phyloP scores from a whole-genome alignment of 306 rosid species.

The Fragaria vesca region DNA sequence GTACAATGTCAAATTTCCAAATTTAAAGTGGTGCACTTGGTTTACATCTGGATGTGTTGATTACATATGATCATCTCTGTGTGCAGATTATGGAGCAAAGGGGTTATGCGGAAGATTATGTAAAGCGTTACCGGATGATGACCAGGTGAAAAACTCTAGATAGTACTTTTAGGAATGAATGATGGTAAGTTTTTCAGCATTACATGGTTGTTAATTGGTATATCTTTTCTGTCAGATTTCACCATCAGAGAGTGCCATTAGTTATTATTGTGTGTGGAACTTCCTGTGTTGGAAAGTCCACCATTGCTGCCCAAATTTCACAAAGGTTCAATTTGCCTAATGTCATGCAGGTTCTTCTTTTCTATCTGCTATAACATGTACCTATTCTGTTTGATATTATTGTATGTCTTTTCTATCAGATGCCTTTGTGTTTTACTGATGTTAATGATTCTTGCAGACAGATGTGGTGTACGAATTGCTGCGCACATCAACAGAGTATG shows the following conservation, averaged over 20 bases:
- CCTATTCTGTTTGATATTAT: neutral
- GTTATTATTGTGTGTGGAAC: constrained; percentile 97
- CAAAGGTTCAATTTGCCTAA: constrained; percentile 90
- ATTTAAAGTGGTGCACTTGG: neutral
- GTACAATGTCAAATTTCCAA: neutral
- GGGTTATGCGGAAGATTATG: constrained; percentile 87
- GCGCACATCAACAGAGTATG: constrained; percentile 93
- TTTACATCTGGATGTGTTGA: neutral
- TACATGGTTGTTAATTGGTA: neutral
- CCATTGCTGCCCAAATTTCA: constrained; percentile 93
- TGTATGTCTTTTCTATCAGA: neutral
- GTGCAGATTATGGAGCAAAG: constrained; percentile 90
- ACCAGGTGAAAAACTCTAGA: constrained; percentile 49
- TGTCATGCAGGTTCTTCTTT: constrained; percentile 72
- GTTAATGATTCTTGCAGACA: constrained; percentile 56
- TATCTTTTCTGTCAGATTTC: constrained; percentile 55
- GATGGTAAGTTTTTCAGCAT: constrained; percentile 2
- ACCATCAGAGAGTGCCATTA: constrained; percentile 88
- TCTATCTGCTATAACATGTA: constrained; percentile 12
- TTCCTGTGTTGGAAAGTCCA: constrained; percentile 96
- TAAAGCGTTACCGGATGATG: constrained; percentile 91
- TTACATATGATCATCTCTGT: constrained; percentile 27
- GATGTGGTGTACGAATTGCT: constrained; percentile 93
- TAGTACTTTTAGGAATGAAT: neutral
- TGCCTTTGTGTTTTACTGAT: constrained; percentile 27